These are phyloP conservation scores for Prototheca wickerhamii DNA, from an alignment of 163 green algal species.

Conservation along the genomic window DNA sequence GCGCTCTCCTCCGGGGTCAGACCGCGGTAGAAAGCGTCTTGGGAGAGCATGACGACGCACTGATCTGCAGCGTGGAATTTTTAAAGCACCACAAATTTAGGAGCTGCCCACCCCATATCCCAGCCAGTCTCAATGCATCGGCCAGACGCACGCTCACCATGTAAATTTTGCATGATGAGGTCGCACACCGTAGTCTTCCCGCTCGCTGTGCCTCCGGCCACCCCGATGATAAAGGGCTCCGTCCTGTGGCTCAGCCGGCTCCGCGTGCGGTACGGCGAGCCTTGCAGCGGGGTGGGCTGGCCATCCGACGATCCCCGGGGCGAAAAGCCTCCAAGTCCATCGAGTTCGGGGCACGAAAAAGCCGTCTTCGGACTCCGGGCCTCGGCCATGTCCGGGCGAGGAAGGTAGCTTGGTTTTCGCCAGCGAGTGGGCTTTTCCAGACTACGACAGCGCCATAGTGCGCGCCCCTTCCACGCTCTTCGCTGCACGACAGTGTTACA, in stretches of 20 bases:
- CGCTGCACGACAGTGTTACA: too few relatives aligned
- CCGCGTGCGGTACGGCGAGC: background rate
- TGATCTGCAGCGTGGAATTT: conserved; percentile 39
- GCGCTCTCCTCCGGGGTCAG: conserved; percentile 49
- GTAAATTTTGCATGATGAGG: conserved; percentile 70
- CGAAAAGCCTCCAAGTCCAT: background rate
- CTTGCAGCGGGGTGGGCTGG: background rate
- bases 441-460: too few relatives aligned
- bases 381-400: background rate
- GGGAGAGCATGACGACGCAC: conserved; percentile 71
- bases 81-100: background rate
- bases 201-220: conserved; percentile 45
- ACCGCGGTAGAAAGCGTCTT: conserved; percentile 78
- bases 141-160: conserved; percentile 20
- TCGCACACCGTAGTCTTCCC: conserved; percentile 81
- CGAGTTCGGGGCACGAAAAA: background rate
- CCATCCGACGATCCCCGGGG: too few relatives aligned
- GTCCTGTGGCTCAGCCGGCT: background rate
- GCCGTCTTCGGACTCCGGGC: too few relatives aligned
- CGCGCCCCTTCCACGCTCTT: too few relatives aligned
- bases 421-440: too few relatives aligned
- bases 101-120: background rate
- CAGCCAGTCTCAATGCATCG: background rate
- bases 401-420: background rate
- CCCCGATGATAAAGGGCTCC: conserved; percentile 23